Base-by-base conservation (phyloP, 345 rosid species). In the Diplotaxis tenuifolia region DNA sequence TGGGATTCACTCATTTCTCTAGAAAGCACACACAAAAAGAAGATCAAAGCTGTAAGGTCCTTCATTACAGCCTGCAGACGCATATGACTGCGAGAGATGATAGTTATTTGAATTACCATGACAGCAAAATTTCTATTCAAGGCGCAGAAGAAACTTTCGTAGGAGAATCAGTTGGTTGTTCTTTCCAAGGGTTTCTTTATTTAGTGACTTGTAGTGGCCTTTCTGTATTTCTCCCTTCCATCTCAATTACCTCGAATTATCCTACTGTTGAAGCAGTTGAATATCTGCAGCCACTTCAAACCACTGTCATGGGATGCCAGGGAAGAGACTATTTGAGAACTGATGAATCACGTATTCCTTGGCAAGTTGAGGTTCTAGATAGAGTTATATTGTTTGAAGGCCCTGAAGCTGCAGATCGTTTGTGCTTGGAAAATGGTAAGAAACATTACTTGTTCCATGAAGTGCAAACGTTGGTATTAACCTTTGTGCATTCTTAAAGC, bases 351-450 rank as follows among this genome's bases (percentile, higher is more conserved):
- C 75, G 78, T 69, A 79, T 83, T 47, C 87, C 88, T 62, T 90
- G 96, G 96, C 87, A 86, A 79, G 85, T 86, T 68, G 96, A 90
- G 84, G 78, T 92, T 76, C 82, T 95, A 87, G 99, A 95, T 80
- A 83, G 91, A 83, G 84, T 84, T 82, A 83, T 92, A 80, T 73
- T 95, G 77, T 85, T 83, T 73, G 99, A 95, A 83, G 89, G 97
- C 74, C 92, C 92, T 61, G 85, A 87, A 83, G 91, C 81, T 81
- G 93, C 96, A 62, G 99, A 92, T 76, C 82, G 67, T 59, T 56
- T 95, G 59, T 92, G 96, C 79, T 76, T 79, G 84, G 84, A 86
- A 78, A 95, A 95, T 82, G 98, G 99, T 95, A 80, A 92, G 89
- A 10, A 68, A 57, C 56, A 67, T 75, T 58, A 36, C 52, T 58